Base-by-base conservation (phyloP, 768 basidiomycete species). In the Lepiota venenata region DNA sequence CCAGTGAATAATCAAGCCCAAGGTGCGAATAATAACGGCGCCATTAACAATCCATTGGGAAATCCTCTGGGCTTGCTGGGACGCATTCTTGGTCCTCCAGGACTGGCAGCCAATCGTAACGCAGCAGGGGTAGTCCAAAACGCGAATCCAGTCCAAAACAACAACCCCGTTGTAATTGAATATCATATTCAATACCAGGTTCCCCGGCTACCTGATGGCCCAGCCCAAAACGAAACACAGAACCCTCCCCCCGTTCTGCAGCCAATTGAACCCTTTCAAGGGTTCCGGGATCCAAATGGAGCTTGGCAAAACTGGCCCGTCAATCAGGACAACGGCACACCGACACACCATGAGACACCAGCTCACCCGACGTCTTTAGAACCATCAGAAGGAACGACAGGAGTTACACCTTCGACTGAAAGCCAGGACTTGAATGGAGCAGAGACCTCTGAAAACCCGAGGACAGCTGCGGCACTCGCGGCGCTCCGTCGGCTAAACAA, bases 231-330 rank as follows among this genome's bases (percentile, higher is more conserved):
- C 68, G 60, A 65, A 63, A 35, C 51, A 42, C 73, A 68, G 47
- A 65, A 60, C 55, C 57, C 60, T 41, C 72, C 64, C 49, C 64
- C 61, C 22, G 64, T 63, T 21, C 70, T 72, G 21, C 75, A 73
- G 41, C 76, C 75, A 3, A 69, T 80, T 4, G 87, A 85, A 1
- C 76, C 74, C 27, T 84, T 82, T 57, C 61, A 73, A 55, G 86
- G 87, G 11, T 87, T 88, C 59, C 73, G 75, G 37, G 85, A 84
- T 8, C 86, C 85, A 8, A 79, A 77, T 35, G 81, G 79, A 16
- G 75, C 69, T n/a, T 88, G 85, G 83, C 82, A 82, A 52, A 78
- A 76, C 20, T 88, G 85, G 86, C 78, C 77, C 39, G 64, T 67
- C 29, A 72, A 71, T 47, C 71, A 61, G 6, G 70, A 58, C 37